Evolutionary conservation across 495 filamentous ascomycete species (phyloP).

Genomic region (Penicillium alfredii): DNA sequence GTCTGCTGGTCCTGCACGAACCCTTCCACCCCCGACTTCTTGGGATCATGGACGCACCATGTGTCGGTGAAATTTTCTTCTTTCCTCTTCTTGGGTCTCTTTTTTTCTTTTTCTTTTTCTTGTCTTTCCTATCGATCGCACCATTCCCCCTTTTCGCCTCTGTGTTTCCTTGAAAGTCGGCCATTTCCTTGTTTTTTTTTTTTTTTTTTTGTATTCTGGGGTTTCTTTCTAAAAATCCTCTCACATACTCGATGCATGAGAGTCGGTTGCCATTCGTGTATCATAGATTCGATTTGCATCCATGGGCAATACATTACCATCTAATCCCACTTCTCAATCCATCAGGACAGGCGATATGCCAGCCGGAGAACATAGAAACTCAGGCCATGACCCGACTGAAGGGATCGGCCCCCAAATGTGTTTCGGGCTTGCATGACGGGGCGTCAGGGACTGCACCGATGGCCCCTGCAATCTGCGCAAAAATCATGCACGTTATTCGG

Average conservation of each 20-base stretch:
- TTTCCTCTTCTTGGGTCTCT: conserved; percentile 25
- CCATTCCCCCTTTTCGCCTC: conserved; percentile 20
- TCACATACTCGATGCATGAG: conserved; percentile 11
- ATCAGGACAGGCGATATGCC: too few relatives aligned
- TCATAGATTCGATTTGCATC: conserved; percentile 32
- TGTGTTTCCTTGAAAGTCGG: conserved; percentile 21
- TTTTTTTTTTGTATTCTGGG: conserved; percentile 5
- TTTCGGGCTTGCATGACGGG: conserved; percentile 2
- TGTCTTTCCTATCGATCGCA: conserved; percentile 12
- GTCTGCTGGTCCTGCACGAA: conserved; percentile 43
- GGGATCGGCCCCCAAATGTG: neutral
- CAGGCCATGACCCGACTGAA: neutral
- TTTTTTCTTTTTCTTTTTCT: conserved; percentile 12
- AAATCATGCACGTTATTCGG: too few relatives aligned
- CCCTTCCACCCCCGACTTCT: conserved; percentile 16
- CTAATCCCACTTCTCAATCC: conserved; percentile 7
- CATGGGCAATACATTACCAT: conserved; percentile 26
- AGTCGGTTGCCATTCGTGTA: conserved; percentile 31
- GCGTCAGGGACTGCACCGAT: too few relatives aligned
- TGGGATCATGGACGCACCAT: too few relatives aligned
- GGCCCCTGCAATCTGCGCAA: too few relatives aligned
- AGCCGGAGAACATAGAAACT: too few relatives aligned
- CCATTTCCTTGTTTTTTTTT: conserved; percentile 28
- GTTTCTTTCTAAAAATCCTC: conserved; percentile 20
- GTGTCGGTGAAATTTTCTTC: conserved; percentile 21